Evolutionary conservation across 305 asterid species (phyloP).

Genomic region (Fraxinus greggii): DNA sequence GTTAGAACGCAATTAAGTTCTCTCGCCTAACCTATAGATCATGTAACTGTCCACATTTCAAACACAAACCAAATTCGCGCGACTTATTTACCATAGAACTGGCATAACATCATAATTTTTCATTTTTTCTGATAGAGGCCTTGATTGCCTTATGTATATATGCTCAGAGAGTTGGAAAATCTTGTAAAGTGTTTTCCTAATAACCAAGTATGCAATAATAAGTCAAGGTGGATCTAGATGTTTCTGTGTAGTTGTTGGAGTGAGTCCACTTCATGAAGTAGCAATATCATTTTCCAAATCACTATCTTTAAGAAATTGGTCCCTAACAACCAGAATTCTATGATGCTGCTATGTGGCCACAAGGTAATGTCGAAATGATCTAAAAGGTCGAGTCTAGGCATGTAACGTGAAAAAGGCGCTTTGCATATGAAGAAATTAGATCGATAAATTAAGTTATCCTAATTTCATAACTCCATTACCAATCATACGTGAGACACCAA

Average conservation of each 20-base stretch:
- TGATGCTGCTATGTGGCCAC: neutral
- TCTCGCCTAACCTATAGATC: neutral
- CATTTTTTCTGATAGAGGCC: neutral
- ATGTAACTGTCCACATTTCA: neutral
- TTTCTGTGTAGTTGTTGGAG: neutral
- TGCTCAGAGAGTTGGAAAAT: neutral
- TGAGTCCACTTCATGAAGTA: neutral
- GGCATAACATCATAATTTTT: no score
- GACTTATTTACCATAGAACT: no score
- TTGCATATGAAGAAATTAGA: no score
- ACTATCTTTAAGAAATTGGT: neutral
- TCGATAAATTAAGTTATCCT: no score
- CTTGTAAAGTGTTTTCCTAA: conserved; percentile 7
- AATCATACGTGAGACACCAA: no score
- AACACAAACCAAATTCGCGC: neutral
- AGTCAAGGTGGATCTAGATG: neutral
- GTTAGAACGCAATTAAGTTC: neutral
- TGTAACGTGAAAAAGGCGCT: no score
- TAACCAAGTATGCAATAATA: conserved; percentile 20
- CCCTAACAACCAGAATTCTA: neutral
- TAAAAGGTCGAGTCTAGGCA: no score
- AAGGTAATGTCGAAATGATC: neutral
- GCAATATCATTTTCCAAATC: neutral
- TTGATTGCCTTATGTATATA: neutral
- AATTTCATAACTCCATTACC: no score